Percentiles rank a stretch among this genome's conserved stretches.
Conservation (phyloP, 1,284 basidiomycete genomes). For the Tilletia walkeri region DNA sequence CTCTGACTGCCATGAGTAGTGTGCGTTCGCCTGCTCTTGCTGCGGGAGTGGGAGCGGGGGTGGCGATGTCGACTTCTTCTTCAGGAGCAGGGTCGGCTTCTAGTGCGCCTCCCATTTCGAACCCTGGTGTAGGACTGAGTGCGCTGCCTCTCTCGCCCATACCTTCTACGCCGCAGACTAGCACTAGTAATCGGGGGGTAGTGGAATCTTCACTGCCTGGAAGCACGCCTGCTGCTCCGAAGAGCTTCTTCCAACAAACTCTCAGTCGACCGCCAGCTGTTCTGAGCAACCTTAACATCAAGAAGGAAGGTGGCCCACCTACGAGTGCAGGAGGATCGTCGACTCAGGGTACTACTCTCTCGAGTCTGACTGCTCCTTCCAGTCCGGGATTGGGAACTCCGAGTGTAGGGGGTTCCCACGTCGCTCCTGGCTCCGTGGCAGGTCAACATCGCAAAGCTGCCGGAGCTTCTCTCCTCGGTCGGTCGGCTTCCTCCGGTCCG, state of each 20-base stretch:
- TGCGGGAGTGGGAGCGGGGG: background rate
- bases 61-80: background rate
- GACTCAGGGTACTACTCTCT: background rate
- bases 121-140: too few species aligned
- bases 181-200: background rate
- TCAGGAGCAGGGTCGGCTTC: background rate
- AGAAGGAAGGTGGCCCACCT: background rate
- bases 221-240: background rate
- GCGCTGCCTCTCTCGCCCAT: background rate
- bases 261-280: background rate
- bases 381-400: background rate
- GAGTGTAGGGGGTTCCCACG: background rate
- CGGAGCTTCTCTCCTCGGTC: background rate
- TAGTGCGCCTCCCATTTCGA: too few species aligned
- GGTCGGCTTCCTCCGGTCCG: slow-evolving; percentile 5
- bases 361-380: background rate
- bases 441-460: background rate
- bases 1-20: background rate
- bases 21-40: background rate
- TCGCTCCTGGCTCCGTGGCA: too few species aligned
- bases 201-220: too few species aligned
- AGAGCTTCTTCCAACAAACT: slow-evolving; percentile 7
- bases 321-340: background rate
- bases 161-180: background rate
- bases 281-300: background rate